Evolutionary conservation across 495 filamentous ascomycete species (phyloP).

Genomic region (Penicillium desertorum): DNA sequence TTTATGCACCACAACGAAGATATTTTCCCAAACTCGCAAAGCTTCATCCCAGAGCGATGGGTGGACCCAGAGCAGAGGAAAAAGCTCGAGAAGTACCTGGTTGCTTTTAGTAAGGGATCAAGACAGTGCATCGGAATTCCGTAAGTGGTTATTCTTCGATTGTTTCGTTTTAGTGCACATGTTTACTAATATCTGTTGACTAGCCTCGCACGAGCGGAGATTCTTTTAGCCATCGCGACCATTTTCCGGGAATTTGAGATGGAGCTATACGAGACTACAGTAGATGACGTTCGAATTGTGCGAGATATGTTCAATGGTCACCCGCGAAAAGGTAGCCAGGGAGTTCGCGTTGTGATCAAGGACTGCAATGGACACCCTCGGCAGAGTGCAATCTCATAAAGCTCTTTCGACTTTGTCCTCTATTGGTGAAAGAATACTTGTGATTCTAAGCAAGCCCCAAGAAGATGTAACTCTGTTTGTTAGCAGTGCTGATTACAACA

Average conservation of each 20-base stretch:
- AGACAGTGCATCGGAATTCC: constrained; percentile 54
- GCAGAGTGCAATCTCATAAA: not conserved
- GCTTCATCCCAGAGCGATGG: constrained; percentile 49
- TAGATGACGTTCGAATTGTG: constrained; percentile 30
- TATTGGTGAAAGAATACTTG: not conserved
- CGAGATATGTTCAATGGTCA: constrained; percentile 26
- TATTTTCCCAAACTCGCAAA: constrained; percentile 42
- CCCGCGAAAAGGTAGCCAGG: constrained; percentile 12
- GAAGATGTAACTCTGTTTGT: not conserved
- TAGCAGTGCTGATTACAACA: not conserved
- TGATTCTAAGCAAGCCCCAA: not conserved
- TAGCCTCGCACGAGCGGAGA: constrained; percentile 39
- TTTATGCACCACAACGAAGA: constrained; percentile 41
- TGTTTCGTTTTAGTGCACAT: not conserved
- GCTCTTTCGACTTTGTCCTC: not conserved
- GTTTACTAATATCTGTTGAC: constrained; percentile 2
- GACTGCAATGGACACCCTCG: not conserved
- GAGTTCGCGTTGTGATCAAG: constrained; percentile 16
- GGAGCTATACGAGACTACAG: constrained; percentile 39
- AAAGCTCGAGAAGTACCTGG: constrained; percentile 45
- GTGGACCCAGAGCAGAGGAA: constrained; percentile 29
- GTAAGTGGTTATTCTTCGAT: constrained; percentile 13
- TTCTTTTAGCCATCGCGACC: constrained; percentile 30
- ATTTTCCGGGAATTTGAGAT: constrained; percentile 33
- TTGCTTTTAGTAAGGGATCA: constrained; percentile 49